A percentile compares a stretch with the other conserved stretches of the same genome.
Evolutionary conservation across 371 early-diverging fungal genomes (phyloP).

Genomic region (Polyrhizophydium stewartii): DNA sequence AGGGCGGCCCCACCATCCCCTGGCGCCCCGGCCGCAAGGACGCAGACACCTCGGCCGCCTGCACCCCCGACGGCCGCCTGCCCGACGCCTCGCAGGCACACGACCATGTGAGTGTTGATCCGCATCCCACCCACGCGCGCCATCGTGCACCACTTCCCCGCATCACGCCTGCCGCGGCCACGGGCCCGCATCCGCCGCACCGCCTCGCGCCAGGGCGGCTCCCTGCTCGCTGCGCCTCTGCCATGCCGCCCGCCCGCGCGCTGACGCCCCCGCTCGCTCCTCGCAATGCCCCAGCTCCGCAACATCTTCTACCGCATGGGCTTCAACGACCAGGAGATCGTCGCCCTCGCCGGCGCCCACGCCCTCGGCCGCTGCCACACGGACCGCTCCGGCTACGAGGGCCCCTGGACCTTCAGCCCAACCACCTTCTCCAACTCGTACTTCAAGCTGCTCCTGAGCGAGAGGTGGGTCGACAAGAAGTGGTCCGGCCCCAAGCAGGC

Average conservation of each 20-base stretch:
- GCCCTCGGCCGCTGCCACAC: constrained; percentile 93
- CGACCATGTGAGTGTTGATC: constrained; percentile 20
- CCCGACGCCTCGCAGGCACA: constrained; percentile 79
- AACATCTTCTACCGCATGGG: constrained; percentile 89
- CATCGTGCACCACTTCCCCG: too few species aligned
- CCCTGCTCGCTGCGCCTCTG: too few species aligned
- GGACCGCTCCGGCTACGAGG: constrained; percentile 85
- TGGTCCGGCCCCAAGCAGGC: constrained; percentile 83
- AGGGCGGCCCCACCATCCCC: constrained; percentile 77
- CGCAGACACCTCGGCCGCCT: constrained; percentile 40
- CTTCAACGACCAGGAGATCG: constrained; percentile 81
- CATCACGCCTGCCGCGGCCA: too few species aligned
- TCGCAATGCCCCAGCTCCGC: constrained; percentile 49
- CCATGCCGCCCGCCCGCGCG: too few species aligned
- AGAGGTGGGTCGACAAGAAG: constrained; percentile 78
- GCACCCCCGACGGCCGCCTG: constrained; percentile 87
- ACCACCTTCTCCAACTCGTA: constrained; percentile 86
- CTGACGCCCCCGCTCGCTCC: neutral
- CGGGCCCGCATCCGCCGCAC: too few species aligned
- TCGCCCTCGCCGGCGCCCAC: constrained; percentile 90
- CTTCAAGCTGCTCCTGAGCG: constrained; percentile 71
- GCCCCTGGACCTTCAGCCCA: constrained; percentile 83
- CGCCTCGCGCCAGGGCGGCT: too few species aligned
- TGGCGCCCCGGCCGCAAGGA: constrained; percentile 89
- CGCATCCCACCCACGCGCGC: neutral